Percentiles rank a stretch among this genome's conserved stretches.
phyloP scores from a whole-genome alignment of 208 protist genomes.

The Leishmania arabica region DNA sequence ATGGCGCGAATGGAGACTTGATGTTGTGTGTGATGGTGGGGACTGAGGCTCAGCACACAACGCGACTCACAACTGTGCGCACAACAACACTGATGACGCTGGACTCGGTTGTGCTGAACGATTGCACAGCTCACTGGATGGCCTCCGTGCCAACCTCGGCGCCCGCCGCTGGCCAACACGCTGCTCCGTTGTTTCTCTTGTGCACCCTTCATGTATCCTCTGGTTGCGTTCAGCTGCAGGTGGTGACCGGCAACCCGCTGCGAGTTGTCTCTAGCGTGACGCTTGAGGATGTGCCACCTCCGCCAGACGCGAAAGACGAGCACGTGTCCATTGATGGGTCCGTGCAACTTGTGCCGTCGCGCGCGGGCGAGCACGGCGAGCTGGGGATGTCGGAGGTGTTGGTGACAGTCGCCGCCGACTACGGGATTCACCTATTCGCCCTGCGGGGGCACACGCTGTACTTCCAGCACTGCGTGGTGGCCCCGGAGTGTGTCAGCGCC shows the following conservation, averaged over 20 bases:
- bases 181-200: conserved; percentile 22
- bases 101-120: conserved; percentile 21
- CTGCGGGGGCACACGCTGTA: conserved; percentile 27
- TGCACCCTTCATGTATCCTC: conserved; percentile 7
- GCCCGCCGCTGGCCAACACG: conserved; percentile 1
- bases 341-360: conserved; percentile 25
- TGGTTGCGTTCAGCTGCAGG: conserved; percentile 27
- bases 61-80: conserved; percentile 24
- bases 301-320: conserved; percentile 4
- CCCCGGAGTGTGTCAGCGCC: conserved; percentile 15
- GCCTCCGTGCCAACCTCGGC: conserved; percentile 23
- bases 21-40: conserved; percentile 28
- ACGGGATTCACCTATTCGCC: conserved; percentile 23
- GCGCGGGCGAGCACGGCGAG: conserved; percentile 13
- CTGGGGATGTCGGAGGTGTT: conserved; percentile 26
- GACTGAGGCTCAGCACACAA: conserved; percentile 3
- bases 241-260: conserved; percentile 35
- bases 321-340: conserved; percentile 19
- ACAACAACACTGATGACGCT: conserved; percentile 20
- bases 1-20: conserved; percentile 25
- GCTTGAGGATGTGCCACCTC: conserved; percentile 12
- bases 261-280: conserved; percentile 26
- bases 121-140: conserved; percentile 34
- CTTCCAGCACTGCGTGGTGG: conserved; percentile 33
- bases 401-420: conserved; percentile 21